phyloP scores from a whole-genome alignment of 176 grass and related monocot genomes.

The Alopecurus myosuroides region DNA sequence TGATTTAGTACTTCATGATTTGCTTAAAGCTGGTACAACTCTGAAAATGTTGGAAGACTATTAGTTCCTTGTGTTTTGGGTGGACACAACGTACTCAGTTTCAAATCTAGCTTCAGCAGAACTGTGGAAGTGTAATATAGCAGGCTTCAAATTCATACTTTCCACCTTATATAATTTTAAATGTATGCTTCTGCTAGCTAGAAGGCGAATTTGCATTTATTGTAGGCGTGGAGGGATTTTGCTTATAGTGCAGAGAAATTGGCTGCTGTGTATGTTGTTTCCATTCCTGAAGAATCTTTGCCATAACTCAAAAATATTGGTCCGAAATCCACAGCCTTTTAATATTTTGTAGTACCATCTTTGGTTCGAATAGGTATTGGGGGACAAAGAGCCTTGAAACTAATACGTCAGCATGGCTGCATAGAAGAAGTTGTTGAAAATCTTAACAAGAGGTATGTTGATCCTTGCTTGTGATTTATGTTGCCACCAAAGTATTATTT shows the following conservation, averaged over 20 bases:
- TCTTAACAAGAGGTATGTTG: conserved; percentile 68
- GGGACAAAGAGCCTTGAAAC: conserved; percentile 86
- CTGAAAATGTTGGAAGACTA: conserved; percentile 8
- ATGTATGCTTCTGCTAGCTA: neutral
- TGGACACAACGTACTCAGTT: neutral
- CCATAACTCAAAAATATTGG: neutral
- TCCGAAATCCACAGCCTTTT: neutral
- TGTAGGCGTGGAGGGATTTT: neutral
- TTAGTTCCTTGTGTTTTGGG: conserved; percentile 25
- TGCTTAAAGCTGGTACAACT: neutral
- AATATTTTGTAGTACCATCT: neutral
- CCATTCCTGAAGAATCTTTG: neutral
- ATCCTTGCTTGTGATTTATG: neutral
- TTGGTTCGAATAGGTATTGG: conserved; percentile 69
- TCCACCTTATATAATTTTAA: neutral
- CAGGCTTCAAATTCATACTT: neutral
- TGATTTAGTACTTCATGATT: neutral
- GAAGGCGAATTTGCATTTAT: neutral
- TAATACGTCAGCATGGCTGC: conserved; percentile 77
- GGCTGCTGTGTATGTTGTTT: conserved; percentile 11
- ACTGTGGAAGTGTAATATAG: neutral
- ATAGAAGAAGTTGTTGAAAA: conserved; percentile 86
- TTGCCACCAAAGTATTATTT: neutral
- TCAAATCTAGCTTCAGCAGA: conserved; percentile 3
- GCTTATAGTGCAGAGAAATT: neutral